Base-by-base conservation (phyloP, 2,329 filamentous ascomycete species). In the Pochonia chlamydosporia region DNA sequence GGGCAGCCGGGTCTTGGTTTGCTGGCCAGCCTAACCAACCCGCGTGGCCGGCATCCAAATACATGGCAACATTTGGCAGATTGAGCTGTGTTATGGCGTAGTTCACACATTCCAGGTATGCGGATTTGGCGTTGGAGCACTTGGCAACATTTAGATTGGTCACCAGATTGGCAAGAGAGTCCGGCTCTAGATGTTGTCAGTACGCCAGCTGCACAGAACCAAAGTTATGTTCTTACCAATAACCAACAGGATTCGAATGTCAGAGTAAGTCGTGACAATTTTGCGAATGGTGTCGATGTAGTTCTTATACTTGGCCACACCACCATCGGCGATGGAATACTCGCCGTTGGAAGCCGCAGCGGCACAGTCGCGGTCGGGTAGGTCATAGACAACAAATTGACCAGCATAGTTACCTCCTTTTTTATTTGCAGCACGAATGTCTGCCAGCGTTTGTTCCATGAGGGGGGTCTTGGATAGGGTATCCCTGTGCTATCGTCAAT, bases 11-110 rank as follows among this genome's bases (percentile, higher is more conserved):
- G 11, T 55, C 52, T 46, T 79, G 66, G 61, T 81, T 80, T 21
- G 71, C 75, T 5, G 70, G 63, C 77, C 77, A 81, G 48, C 78
- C 77, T 46, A 80, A 70, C 77, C 78, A 81, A 48, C 78, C 78
- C 5, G 73, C 75, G 59, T 81, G 77, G 25, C 76, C 77, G 23
- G 74, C 77, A 52, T 80, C 77, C 40, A 80, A 64, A 53, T 80
- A 81, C 75, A 78, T 76, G 60, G 72, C 67, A 23, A 81, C 75
- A 54, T 81, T 76, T 49, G 74, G 71, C 10, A 79, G 67, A 60
- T 80, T 73, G 24, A 80, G 70, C 44, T 70, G 60, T 50, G 64
- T 68, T 50, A 80, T 49, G 39, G 77, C 76, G 55, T 81, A 77
- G 52, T 70, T 61, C 31, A 70, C 74, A 57, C 74, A 69, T 37